Base-by-base conservation (phyloP, 768 basidiomycete species). In the Tricholoma furcatifolium region DNA sequence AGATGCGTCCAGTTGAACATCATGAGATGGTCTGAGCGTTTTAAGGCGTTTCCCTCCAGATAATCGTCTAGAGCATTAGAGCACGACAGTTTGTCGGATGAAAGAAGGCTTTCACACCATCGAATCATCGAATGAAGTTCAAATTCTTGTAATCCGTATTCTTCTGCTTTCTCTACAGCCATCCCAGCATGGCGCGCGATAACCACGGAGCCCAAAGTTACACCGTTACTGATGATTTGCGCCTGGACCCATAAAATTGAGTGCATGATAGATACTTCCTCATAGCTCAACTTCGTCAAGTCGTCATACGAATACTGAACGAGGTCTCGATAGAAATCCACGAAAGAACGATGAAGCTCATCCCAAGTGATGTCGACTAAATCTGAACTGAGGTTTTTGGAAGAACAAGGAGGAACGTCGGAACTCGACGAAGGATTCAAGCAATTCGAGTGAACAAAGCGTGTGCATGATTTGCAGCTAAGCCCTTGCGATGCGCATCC, bases 1-100 rank as follows among this genome's bases (percentile, higher is more conserved):
- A 92, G 71, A 52, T 76, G 79, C 2, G 83, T 74, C 81, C 84
- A 87, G 53, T 86, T 80, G 67, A 86, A 91, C 66, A 88, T 73
- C 31, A 88, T 69, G 14, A 74, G 73, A 44, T 78, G 71, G 21
- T 74, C 70, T 6, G 70, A 63, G 6, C 70, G 65, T n/a, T 62
- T 53, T 10, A 76, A 60, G 27, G 63, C 58, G 53, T 79, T 84
- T 55, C 82, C 80, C 30, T 75, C 70, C 38, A 81, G 68, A 62
- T 80, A 87, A 53, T 85, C 83, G 32, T 70, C 70, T 34, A 82
- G 69, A 15, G 72, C 66, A 27, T 67, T 66, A 6, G 84, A 87
- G 38, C 73, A 65, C 9, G 67, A 59, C 9, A 78, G 68, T 11
- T 54, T 64, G 30, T 71, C 74, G 2, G 79, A 74, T 8, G 65